A percentile compares a stretch with the other conserved stretches of the same genome.
phyloP scores from a whole-genome alignment of 495 filamentous ascomycete species.

The Aspergillus cavernicola region DNA sequence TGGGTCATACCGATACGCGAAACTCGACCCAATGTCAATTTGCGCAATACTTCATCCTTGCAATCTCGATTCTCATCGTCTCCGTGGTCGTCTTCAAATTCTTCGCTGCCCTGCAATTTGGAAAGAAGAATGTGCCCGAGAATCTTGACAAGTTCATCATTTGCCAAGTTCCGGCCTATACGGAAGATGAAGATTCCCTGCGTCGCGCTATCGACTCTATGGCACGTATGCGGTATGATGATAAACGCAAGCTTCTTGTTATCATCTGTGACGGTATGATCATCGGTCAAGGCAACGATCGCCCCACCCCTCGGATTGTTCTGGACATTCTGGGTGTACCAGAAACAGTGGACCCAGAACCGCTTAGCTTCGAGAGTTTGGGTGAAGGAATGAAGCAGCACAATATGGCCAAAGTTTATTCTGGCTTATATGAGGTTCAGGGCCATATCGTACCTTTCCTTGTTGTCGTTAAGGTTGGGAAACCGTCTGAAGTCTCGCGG shows the following conservation, averaged over 20 bases:
- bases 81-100: conserved; percentile 92
- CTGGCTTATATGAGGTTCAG: conserved; percentile 94
- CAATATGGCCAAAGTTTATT: conserved; percentile 99
- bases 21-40: conserved; percentile 84
- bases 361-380: conserved; percentile 93
- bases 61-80: conserved; percentile 79
- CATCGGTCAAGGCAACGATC: conserved; percentile 96
- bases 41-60: conserved; percentile 84
- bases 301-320: conserved; percentile 91
- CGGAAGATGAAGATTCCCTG: conserved; percentile 95
- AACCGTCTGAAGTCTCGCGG: conserved; percentile 92
- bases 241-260: conserved; percentile 94
- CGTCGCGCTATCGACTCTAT: conserved; percentile 96
- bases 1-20: conserved; percentile 88
- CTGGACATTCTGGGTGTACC: conserved; percentile 95
- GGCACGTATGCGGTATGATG: conserved; percentile 93
- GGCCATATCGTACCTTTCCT: conserved; percentile 98
- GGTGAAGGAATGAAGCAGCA: conserved; percentile 96
- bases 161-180: conserved; percentile 95
- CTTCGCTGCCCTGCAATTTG: conserved; percentile 91
- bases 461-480: conserved; percentile 95
- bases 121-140: conserved; percentile 84
- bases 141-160: conserved; percentile 98
- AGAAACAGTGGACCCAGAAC: conserved; percentile 92
- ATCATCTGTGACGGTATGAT: conserved; percentile 99